Evolutionary conservation across 768 basidiomycete species (phyloP).

Genomic region (Leccinum aurantiacum): DNA sequence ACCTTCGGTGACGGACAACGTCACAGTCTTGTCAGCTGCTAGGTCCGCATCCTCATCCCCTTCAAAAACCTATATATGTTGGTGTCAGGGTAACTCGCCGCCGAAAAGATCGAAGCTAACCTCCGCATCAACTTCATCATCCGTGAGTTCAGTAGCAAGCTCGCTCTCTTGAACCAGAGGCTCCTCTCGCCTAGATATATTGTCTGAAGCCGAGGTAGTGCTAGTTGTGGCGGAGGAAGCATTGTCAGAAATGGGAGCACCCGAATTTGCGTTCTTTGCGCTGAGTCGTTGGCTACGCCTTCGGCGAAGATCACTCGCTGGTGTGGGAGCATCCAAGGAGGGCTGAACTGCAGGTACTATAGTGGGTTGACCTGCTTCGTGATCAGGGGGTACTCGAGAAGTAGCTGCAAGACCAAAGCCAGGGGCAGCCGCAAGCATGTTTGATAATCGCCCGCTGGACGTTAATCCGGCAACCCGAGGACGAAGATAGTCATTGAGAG

Average conservation of each 20-base stretch:
- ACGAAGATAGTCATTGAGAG: slow-evolving; percentile 92
- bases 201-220: slow-evolving; percentile 30
- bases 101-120: slow-evolving; percentile 25
- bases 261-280: slow-evolving; percentile 51
- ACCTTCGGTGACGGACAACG: slow-evolving; percentile 81
- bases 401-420: slow-evolving; percentile 59
- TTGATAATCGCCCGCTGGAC: slow-evolving; percentile 65
- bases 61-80: slow-evolving; percentile 62
- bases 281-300: slow-evolving; percentile 84
- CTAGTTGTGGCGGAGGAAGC: slow-evolving; percentile 24
- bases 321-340: slow-evolving; percentile 34
- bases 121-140: slow-evolving; percentile 85
- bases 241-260: slow-evolving; percentile 13
- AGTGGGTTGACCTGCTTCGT: slow-evolving; percentile 32
- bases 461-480: slow-evolving; percentile 80
- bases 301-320: slow-evolving; percentile 48
- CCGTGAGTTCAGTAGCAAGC: slow-evolving; percentile 72
- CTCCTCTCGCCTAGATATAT: slow-evolving; percentile 40
- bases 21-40: slow-evolving; percentile 81
- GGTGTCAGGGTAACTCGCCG: slow-evolving; percentile 13
- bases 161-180: slow-evolving; percentile 61
- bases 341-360: slow-evolving; percentile 28
- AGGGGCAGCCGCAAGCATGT: slow-evolving; percentile 82
- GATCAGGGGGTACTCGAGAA: slow-evolving; percentile 36
- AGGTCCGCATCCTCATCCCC: slow-evolving; percentile 80